Evolutionary conservation across 2,329 filamentous ascomycete species (phyloP), one percentile per base, ranked within the genome.

Genomic region (Fusarium sororula): DNA sequence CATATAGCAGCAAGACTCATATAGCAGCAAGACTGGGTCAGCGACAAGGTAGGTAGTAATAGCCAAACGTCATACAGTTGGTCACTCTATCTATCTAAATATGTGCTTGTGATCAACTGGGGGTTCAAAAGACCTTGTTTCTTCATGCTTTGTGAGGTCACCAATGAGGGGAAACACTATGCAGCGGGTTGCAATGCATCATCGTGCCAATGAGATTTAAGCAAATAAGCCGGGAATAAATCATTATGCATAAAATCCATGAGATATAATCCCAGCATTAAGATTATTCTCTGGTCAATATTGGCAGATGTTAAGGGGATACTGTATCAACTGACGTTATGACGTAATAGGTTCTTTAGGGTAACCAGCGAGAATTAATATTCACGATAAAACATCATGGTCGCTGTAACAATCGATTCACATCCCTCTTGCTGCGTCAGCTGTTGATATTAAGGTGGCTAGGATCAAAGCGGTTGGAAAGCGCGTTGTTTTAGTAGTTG

Each of bases 141-240:
- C 32, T 37, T 18, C 1, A 44, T 57, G 45, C 35, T 38, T n/a
- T 20, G 32, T 71, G 68, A 62, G 68, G 68, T 62, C 50, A 62
- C 55, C 2, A 53, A 57, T 67, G 68, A 71, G 68, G 68, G 62
- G 68, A 57, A 53, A 35, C 13, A 15, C 6, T 1, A 35, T 35
- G 32, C 32, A 35, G 32, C 14, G 32, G 41, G 44, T 51, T 41
- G 12, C 24, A 53, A 24, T 5, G 13, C 3, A 5, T 22, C 3
- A 6, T 1, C 2, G 17, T 8, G 1, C 68, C 68, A 71, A 71
- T 71, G 1, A 44, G 5, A n/a, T 17, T 6, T 6, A 10, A 4
- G 5, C 0, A 17, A 2, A 7, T 1, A 1, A 8, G 7, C 26
- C 20, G 12, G 48, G 38, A 13, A 55, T 55, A 6, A 18, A 41